Evolutionary conservation across 805 yeast genomes (phyloP).

Genomic region (Cyberlindnera nakhonratchasimensis): DNA sequence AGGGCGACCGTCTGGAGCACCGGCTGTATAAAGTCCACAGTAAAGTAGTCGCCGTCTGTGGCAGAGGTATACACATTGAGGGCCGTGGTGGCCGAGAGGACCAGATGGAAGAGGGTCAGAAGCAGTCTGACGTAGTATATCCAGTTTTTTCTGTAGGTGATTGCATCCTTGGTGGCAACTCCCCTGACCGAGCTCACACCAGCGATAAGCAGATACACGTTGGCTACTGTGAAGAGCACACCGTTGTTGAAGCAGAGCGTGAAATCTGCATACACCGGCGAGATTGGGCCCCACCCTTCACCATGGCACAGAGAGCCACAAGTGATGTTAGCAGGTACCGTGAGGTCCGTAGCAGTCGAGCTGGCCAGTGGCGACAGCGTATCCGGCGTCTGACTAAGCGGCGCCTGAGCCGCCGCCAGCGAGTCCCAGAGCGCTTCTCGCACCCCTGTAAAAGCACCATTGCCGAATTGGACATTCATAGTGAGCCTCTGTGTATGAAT

Average conservation of each 20-base stretch:
- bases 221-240: slow-evolving; percentile 39
- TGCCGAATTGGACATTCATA: not conserved
- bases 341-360: not conserved
- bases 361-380: no score
- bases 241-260: slow-evolving; percentile 62
- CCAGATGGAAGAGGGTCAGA: slow-evolving; percentile 32
- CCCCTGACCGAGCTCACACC: slow-evolving; percentile 38
- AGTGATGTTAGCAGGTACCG: slow-evolving; percentile 6
- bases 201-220: slow-evolving; percentile 39
- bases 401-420: not conserved
- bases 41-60: slow-evolving; percentile 13
- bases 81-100: slow-evolving; percentile 27
- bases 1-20: slow-evolving; percentile 40
- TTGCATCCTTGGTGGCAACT: slow-evolving; percentile 18
- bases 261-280: slow-evolving; percentile 46
- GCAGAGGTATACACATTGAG: slow-evolving; percentile 16
- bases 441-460: not conserved
- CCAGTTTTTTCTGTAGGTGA: slow-evolving; percentile 39
- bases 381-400: not conserved
- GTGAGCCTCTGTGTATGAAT: not conserved
- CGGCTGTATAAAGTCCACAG: slow-evolving; percentile 36
- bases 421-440: not conserved
- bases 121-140: slow-evolving; percentile 32
- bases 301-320: slow-evolving; percentile 21
- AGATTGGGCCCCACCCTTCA: slow-evolving; percentile 44